Percentiles rank a stretch among this genome's conserved stretches.
Evolutionary conservation across 495 filamentous ascomycete species (phyloP).

Genomic region (Beverwykella pulmonaria): DNA sequence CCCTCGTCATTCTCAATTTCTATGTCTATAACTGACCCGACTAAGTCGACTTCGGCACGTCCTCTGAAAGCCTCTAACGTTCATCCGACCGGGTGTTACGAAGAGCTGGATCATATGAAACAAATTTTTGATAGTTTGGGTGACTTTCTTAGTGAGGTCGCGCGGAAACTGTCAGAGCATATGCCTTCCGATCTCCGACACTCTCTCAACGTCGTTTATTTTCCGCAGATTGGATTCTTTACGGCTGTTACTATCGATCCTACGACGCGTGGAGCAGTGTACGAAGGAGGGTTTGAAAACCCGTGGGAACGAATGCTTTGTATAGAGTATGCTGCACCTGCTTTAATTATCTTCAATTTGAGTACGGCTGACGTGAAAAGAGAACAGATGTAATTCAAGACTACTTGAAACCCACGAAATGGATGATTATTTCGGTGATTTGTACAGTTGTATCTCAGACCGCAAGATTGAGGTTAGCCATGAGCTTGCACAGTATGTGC

Average conservation of each 20-base stretch:
- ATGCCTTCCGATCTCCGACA: conserved; percentile 65
- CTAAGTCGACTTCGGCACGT: conserved; percentile 79
- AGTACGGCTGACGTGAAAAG: conserved; percentile 7
- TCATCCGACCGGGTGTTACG: conserved; percentile 71
- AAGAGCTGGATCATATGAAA: conserved; percentile 77
- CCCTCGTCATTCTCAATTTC: too few relatives aligned
- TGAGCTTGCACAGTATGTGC: conserved; percentile 69
- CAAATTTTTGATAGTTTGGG: conserved; percentile 75
- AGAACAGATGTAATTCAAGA: conserved; percentile 82
- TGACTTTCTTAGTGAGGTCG: conserved; percentile 61
- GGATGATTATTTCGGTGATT: conserved; percentile 80
- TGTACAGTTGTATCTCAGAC: conserved; percentile 83
- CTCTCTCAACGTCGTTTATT: conserved; percentile 78
- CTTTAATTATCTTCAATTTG: neutral
- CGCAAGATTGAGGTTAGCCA: conserved; percentile 90
- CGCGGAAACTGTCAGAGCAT: conserved; percentile 47
- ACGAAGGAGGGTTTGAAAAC: conserved; percentile 61
- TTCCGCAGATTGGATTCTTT: conserved; percentile 90
- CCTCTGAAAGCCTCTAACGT: conserved; percentile 70
- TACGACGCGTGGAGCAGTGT: conserved; percentile 63
- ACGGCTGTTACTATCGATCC: conserved; percentile 71
- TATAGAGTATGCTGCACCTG: conserved; percentile 51
- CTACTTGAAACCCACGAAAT: conserved; percentile 78
- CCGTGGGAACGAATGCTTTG: conserved; percentile 80
- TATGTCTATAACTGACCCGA: neutral